Percentiles rank a stretch among this genome's conserved stretches.
Conservation (phyloP, 345 rosid species). For the Ricinus communis region DNA sequence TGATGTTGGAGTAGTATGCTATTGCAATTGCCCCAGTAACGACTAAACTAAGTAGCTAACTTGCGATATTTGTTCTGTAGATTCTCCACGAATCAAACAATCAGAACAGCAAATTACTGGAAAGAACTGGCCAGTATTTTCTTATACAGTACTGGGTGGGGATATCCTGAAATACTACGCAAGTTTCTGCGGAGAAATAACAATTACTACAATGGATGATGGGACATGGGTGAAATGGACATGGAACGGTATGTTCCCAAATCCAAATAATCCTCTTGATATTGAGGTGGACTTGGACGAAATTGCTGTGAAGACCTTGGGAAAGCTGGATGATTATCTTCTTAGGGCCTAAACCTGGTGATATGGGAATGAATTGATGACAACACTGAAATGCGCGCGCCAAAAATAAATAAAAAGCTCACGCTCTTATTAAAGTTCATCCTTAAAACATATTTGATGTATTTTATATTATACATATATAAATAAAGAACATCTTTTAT, state of each 20-base stretch:
- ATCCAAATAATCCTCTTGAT: constrained; percentile 1
- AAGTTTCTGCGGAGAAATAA: neutral
- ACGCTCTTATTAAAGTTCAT: no score
- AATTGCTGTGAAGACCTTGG: constrained; percentile 9
- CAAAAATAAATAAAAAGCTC: no score
- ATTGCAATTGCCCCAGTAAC: no score
- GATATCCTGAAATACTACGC: constrained; percentile 5
- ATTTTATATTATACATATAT: no score
- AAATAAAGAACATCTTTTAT: no score
- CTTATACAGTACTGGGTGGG: neutral
- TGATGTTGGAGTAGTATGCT: no score
- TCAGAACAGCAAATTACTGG: neutral
- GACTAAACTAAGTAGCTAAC: neutral
- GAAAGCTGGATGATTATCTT: constrained; percentile 7
- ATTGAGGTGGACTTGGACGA: constrained; percentile 5
- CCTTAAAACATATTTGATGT: no score
- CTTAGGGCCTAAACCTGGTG: neutral
- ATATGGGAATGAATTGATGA: no score
- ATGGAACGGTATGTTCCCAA: neutral
- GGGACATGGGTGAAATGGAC: constrained; percentile 13
- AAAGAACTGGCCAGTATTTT: neutral
- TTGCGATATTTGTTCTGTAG: neutral
- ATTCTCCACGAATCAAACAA: neutral
- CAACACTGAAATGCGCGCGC: no score
- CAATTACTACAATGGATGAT: neutral